Conservation (phyloP, 495 filamentous ascomycete species). For the Daldinia childiae region DNA sequence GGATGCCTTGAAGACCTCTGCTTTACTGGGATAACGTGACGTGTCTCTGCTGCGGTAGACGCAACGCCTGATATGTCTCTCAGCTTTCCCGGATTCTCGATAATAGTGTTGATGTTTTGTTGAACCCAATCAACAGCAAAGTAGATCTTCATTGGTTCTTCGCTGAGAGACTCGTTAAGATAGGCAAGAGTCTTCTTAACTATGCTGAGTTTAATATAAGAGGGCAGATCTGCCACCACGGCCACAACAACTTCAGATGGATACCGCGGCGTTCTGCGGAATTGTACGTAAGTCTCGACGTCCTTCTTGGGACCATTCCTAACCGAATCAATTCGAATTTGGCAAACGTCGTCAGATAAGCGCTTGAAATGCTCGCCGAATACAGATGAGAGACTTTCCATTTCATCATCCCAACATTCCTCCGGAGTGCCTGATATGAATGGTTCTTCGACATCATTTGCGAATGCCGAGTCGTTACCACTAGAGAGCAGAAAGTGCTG, state of each 20-base stretch:
- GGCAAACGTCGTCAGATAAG: slow-evolving; percentile 66
- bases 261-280: slow-evolving; percentile 68
- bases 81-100: slow-evolving; percentile 82
- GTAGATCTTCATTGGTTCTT: slow-evolving; percentile 86
- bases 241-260: slow-evolving; percentile 80
- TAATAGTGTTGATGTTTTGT: slow-evolving; percentile 74
- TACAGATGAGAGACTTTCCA: slow-evolving; percentile 80
- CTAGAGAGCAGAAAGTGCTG: slow-evolving; percentile 72
- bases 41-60: slow-evolving; percentile 64
- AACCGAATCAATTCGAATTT: slow-evolving; percentile 64
- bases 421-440: slow-evolving; percentile 57
- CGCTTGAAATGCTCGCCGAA: slow-evolving; percentile 72
- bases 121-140: slow-evolving; percentile 92
- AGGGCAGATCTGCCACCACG: slow-evolving; percentile 74
- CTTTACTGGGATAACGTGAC: slow-evolving; percentile 38
- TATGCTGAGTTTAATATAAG: slow-evolving; percentile 91
- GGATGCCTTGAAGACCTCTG: slow-evolving; percentile 60
- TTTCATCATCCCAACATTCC: slow-evolving; percentile 85
- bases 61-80: slow-evolving; percentile 80
- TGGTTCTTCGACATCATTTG: slow-evolving; percentile 41
- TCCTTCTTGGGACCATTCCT: slow-evolving; percentile 54
- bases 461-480: slow-evolving; percentile 42
- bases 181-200: slow-evolving; percentile 79
- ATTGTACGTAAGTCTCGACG: slow-evolving; percentile 59
- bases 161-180: slow-evolving; percentile 72